Conservation (phyloP, 2,329 filamentous ascomycete genomes). For the Madurella fahalii region DNA sequence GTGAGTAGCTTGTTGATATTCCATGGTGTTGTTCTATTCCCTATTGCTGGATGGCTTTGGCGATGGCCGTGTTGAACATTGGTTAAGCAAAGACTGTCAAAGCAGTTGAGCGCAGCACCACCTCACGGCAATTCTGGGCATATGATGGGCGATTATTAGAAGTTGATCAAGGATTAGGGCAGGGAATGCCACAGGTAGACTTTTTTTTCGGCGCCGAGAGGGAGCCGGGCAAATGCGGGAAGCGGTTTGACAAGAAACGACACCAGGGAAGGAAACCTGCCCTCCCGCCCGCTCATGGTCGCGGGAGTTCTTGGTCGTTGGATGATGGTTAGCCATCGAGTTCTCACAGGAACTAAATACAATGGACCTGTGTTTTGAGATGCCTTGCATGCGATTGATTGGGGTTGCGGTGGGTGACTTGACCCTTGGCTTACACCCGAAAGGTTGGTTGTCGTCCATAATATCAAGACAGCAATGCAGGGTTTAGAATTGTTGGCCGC, state of each 20-base stretch:
- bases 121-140: constrained; percentile 8
- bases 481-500: too few species aligned
- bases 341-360: neutral
- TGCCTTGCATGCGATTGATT: neutral
- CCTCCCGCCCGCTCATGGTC: neutral
- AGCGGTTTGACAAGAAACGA: constrained; percentile 1
- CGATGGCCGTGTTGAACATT: constrained; percentile 8
- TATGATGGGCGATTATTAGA: constrained; percentile 8
- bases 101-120: constrained; percentile 20
- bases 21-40: constrained; percentile 4
- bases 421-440: too few species aligned
- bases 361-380: neutral
- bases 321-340: neutral
- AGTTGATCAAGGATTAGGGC: constrained; percentile 4
- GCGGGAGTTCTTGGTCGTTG: neutral
- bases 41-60: neutral
- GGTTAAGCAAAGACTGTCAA: constrained; percentile 19
- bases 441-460: too few species aligned
- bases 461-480: too few species aligned
- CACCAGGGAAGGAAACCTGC: constrained; percentile 1
- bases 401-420: too few species aligned
- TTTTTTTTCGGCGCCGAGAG: constrained; percentile 6
- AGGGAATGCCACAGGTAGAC: constrained; percentile 8
- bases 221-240: constrained; percentile 5
- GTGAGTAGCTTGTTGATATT: constrained; percentile 41